phyloP scores from a whole-genome alignment of 1,139 yeast genomes.

The Debaryomyces coudertii region DNA sequence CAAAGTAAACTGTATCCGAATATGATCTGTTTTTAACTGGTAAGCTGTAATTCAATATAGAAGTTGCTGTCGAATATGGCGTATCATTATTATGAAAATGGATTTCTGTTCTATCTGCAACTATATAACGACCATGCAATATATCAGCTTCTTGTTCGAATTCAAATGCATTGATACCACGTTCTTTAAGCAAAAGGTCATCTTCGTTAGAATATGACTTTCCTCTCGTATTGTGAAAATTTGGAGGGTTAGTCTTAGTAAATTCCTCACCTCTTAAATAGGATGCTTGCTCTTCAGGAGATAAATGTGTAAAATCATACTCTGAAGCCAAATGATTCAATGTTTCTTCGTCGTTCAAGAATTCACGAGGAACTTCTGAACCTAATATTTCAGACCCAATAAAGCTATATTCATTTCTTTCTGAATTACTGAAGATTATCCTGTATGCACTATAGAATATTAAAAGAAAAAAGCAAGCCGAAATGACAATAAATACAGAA shows the following conservation, averaged over 20 bases:
- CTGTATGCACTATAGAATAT: slow-evolving; percentile 20
- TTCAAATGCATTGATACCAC: slow-evolving; percentile 46
- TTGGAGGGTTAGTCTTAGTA: slow-evolving; percentile 36
- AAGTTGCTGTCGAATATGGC: slow-evolving; percentile 50
- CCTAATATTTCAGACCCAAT: slow-evolving; percentile 23
- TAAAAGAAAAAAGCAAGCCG: slow-evolving; percentile 18
- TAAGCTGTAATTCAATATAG: slow-evolving; percentile 60
- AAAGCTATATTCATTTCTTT: slow-evolving; percentile 21
- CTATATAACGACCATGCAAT: slow-evolving; percentile 40
- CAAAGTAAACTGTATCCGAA: slow-evolving; percentile 71
- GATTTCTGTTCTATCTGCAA: slow-evolving; percentile 69
- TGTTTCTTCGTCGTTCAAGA: slow-evolving; percentile 47
- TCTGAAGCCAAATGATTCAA: slow-evolving; percentile 39
- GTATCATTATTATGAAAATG: slow-evolving; percentile 49
- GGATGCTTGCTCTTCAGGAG: slow-evolving; percentile 49
- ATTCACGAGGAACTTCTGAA: slow-evolving; percentile 31
- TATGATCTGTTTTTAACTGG: slow-evolving; percentile 58
- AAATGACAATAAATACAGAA: slow-evolving; percentile 19
- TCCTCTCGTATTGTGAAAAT: slow-evolving; percentile 36
- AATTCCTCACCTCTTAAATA: slow-evolving; percentile 42
- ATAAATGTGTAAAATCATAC: slow-evolving; percentile 39
- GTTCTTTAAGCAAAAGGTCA: slow-evolving; percentile 37
- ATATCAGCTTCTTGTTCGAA: slow-evolving; percentile 40
- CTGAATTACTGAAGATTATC: slow-evolving; percentile 16
- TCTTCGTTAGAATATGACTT: slow-evolving; percentile 36